phyloP scores from a whole-genome alignment of 345 rosid species.

The Cochlearia excelsa region DNA sequence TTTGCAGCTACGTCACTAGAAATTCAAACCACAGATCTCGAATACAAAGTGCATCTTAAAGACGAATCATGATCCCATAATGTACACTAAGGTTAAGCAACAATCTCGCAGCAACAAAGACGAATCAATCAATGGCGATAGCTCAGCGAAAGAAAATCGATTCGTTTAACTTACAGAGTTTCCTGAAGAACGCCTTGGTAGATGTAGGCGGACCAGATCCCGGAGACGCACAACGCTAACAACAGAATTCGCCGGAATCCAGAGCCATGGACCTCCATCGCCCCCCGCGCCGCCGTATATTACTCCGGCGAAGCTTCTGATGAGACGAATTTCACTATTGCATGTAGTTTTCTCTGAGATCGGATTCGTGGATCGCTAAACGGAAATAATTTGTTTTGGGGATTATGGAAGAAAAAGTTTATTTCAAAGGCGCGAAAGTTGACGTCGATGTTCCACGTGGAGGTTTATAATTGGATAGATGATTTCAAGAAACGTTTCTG shows the following conservation, averaged over 20 bases:
- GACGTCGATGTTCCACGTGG: conserved; percentile 57
- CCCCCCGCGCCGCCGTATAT: not conserved
- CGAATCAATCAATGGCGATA: conserved; percentile 5
- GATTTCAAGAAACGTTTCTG: conserved; percentile 26
- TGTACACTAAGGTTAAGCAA: not conserved
- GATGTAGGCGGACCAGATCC: conserved; percentile 95
- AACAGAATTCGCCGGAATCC: conserved; percentile 65
- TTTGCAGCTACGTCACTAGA: not conserved
- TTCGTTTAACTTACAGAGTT: conserved; percentile 55
- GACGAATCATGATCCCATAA: not conserved
- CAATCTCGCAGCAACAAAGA: conserved; percentile 14
- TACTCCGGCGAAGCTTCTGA: conserved; percentile 15
- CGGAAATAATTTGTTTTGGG: too few species aligned
- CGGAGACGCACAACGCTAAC: conserved; percentile 81
- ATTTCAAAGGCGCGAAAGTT: conserved; percentile 39
- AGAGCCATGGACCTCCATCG: conserved; percentile 66
- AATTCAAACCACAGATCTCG: not conserved
- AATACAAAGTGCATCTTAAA: conserved; percentile 4
- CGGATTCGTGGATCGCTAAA: too few species aligned
- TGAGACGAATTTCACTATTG: too few species aligned
- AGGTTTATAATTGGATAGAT: conserved; percentile 29
- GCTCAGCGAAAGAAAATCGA: not conserved
- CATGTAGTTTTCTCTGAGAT: too few species aligned
- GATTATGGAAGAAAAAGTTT: not conserved
- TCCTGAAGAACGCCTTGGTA: conserved; percentile 98